phyloP scores from a whole-genome alignment of 495 filamentous ascomycete species.

The Talaromyces wortmannii region DNA sequence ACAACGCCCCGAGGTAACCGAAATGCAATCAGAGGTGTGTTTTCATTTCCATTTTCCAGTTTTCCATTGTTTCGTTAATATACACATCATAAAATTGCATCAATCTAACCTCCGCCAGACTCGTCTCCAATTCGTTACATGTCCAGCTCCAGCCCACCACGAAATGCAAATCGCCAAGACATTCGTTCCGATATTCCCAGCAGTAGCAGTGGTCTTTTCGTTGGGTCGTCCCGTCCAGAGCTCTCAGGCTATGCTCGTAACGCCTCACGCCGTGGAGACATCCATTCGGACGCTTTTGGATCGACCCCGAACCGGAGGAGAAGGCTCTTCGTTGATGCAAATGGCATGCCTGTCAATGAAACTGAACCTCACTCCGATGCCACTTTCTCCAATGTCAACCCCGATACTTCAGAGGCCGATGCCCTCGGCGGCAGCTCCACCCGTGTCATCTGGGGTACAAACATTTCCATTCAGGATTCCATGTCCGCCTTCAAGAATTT shows the following conservation, averaged over 20 bases:
- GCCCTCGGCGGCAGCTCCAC: conserved; percentile 73
- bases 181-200: conserved; percentile 56
- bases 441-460: conserved; percentile 94
- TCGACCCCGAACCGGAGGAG: conserved; percentile 56
- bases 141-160: conserved; percentile 75
- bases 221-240: conserved; percentile 53
- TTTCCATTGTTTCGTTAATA: too few relatives aligned
- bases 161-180: conserved; percentile 46
- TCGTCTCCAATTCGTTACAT: conserved; percentile 89
- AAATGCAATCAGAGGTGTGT: conserved; percentile 57
- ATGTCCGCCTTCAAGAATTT: conserved; percentile 85
- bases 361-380: conserved; percentile 61
- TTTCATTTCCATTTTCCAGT: neutral
- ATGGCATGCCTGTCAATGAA: conserved; percentile 60
- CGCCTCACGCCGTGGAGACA: conserved; percentile 65
- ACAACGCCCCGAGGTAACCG: conserved; percentile 67
- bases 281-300: conserved; percentile 70
- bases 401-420: conserved; percentile 86
- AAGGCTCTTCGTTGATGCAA: conserved; percentile 75
- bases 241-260: conserved; percentile 37
- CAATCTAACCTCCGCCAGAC: conserved; percentile 39
- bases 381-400: conserved; percentile 82
- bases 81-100: neutral
- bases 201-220: conserved; percentile 81
- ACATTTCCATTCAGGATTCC: conserved; percentile 86